A percentile compares a stretch with the other conserved stretches of the same genome.
phyloP scores from a whole-genome alignment of 1,139 yeast species.

The Zygoascus hellenicus region DNA sequence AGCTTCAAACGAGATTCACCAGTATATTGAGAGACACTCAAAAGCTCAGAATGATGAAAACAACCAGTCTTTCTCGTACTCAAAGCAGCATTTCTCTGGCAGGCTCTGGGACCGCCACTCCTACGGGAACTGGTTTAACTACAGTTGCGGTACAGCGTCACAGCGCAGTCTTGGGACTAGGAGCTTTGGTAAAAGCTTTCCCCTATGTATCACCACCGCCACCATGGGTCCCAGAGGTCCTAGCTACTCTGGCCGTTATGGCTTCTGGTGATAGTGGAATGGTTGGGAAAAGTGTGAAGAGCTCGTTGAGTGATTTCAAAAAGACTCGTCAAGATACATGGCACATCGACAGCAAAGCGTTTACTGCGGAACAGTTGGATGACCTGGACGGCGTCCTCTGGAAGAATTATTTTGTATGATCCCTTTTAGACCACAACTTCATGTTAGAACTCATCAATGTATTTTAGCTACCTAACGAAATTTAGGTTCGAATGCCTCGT shows the following conservation, averaged over 20 bases:
- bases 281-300: conserved; percentile 82
- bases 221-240: conserved; percentile 72
- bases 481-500: conserved; percentile 5
- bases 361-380: conserved; percentile 74
- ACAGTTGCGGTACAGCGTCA: conserved; percentile 51
- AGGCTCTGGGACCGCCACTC: conserved; percentile 21
- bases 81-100: conserved; percentile 11
- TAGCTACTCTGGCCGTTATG: conserved; percentile 64
- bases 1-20: conserved; percentile 36
- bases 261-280: conserved; percentile 66
- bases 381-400: conserved; percentile 92
- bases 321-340: conserved; percentile 94
- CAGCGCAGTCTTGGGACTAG: conserved; percentile 85
- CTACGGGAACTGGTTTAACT: conserved; percentile 14
- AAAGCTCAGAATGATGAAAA: conserved; percentile 16
- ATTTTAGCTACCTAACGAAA: conserved; percentile 1
- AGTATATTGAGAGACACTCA: conserved; percentile 31
- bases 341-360: conserved; percentile 80
- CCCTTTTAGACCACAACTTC: background rate
- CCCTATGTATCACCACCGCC: conserved; percentile 94
- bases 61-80: conserved; percentile 3
- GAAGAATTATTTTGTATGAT: conserved; percentile 81
- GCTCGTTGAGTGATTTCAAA: conserved; percentile 75
- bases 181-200: conserved; percentile 84
- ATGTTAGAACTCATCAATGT: background rate